Evolutionary conservation across 768 basidiomycete genomes (phyloP), one percentile per base, ranked within the genome.

Genomic region (Tylopilus plumbeoviolaceoides): DNA sequence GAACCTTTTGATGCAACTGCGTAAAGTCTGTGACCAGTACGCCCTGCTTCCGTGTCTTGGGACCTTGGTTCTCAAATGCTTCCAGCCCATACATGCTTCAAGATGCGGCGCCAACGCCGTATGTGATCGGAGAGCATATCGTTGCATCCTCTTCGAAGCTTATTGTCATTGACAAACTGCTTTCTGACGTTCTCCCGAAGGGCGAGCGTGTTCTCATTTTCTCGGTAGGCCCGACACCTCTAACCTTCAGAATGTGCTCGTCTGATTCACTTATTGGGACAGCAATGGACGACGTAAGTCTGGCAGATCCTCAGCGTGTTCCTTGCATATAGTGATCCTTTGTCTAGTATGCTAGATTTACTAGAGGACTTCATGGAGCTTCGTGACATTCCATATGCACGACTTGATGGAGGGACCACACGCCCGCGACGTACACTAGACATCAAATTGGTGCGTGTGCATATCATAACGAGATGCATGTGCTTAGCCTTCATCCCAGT

Each of bases 1-100:
- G 78, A 85, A 85, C 64, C 72, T 88, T n/a, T 64, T 89, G 43
- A 78, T 88, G 73, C 85, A 88, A 65, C 71, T 89, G 11, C 76
- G 85, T 42, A 79, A 80, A 72, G 78, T 85, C 44, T 88, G 86
- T 66, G 84, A 85, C 60, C 86, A 88, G 79, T 82, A 57, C 30
- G 80, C 62, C 4, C 11, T 49, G 10, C 21, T 31, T 48, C 18
- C 5, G 38, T 18, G 25, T 23, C 15, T 9, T 27, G 33, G 18
- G 9, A 14, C 25, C 28, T 50, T 21, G 23, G 5, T 53, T 42
- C 41, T 63, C 39, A 62, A 21, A 35, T 45, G 14, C 21, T 1
- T 51, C 18, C 53, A 81, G 81, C 54, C 82, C 82, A 14, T 84
- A 83, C 58, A 51, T 81, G 39, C 65, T 84, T 0, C 70, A 72